Base-by-base conservation (phyloP, 306 rosid genomes). In the Arachis hypogaea region DNA sequence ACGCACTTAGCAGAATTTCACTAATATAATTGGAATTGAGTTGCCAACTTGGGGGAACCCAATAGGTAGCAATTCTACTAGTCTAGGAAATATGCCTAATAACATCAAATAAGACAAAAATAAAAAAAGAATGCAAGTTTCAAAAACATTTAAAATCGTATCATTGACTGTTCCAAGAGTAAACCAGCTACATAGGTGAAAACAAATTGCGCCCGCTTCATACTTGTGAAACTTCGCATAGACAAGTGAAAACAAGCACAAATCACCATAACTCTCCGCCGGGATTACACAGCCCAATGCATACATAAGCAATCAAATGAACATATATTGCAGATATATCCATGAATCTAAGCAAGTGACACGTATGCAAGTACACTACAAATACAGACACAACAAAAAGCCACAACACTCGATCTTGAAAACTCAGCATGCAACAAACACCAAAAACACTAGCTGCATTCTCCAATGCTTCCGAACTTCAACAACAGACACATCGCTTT, bases 401-500 rank as follows among this genome's bases (percentile, higher is more conserved):
- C 59, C 78, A 45, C 73, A 57, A 22, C 36, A 60, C 65, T 38
- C 43, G 75, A 80, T 78, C 86, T 75, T 68, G 76, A 77, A 78
- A 71, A 58, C 84, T 14, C 77, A 78, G 58, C 81, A 72, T 55
- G 74, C 80, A 6, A 63, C 69, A 78, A 47, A 54, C 64, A 16
- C 73, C 44, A 60, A 46, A 70, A 63, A 51, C 49, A 69, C 56
- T 59, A 56, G 66, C 40, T 73, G 42, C 81, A 66, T 74, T 50
- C 81, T 52, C 83, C 86, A 61, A 85, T 40, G 55, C n/a, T 76
- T 60, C 49, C 83, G 42, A 76, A 79, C 74, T 63, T 80, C 82
- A 67, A 77, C 6, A 33, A 33, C 38, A 33, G 4, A 33, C 38
- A 36, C 51, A 49, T 16, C 44, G 59, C 33, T 72, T 72, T 65